Conservation (phyloP, 1,139 yeast species). For the Geotrichum europaeum region DNA sequence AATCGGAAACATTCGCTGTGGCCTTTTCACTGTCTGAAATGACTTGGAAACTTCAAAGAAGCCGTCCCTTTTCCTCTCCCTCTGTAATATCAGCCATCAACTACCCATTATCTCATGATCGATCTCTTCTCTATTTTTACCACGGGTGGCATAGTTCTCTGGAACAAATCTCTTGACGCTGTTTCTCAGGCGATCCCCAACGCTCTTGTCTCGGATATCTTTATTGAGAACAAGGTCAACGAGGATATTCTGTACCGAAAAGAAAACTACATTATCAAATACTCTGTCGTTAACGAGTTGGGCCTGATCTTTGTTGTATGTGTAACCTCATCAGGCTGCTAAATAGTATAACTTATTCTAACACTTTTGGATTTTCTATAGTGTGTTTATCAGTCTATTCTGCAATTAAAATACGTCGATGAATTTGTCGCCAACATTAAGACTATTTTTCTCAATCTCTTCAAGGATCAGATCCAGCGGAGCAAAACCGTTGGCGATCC, state of each 20-base stretch:
- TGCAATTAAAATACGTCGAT: constrained; percentile 35
- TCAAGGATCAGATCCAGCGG: constrained; percentile 25
- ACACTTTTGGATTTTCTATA: background rate
- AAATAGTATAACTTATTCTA: background rate
- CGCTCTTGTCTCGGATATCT: constrained; percentile 44
- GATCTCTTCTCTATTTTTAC: constrained; percentile 53
- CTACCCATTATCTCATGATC: constrained; percentile 37
- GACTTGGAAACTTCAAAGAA: background rate
- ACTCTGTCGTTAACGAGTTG: constrained; percentile 32
- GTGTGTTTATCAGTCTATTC: constrained; percentile 34
- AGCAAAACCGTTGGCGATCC: constrained; percentile 17
- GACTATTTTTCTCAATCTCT: constrained; percentile 33
- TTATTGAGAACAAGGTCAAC: constrained; percentile 36
- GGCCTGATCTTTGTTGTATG: constrained; percentile 33
- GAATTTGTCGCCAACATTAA: constrained; percentile 33
- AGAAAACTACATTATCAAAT: constrained; percentile 37
- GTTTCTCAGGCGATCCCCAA: constrained; percentile 44
- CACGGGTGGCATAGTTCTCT: constrained; percentile 53
- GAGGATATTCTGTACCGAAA: constrained; percentile 22
- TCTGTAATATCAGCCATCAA: background rate
- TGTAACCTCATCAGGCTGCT: background rate
- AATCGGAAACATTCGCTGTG: background rate
- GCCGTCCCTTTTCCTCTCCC: background rate
- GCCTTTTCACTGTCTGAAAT: background rate
- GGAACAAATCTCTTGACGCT: constrained; percentile 40